Evolutionary conservation across 179 eudicot species (phyloP), one percentile per base, ranked within the genome.

Genomic region (Pouteria campechiana): DNA sequence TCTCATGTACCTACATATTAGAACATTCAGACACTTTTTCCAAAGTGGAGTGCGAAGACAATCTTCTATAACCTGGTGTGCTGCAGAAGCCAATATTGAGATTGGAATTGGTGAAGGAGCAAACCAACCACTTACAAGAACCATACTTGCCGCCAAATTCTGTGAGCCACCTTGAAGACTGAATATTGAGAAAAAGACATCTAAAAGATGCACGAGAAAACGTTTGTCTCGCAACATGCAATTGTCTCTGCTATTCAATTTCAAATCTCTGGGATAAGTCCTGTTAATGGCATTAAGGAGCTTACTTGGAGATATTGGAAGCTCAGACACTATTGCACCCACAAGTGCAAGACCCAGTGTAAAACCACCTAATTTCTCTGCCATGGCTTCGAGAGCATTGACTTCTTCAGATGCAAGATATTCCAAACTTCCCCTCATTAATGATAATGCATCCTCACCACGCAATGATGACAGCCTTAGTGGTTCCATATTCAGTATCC

Each of bases 141-240:
- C 92, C 99, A 92, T 92, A 57, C 96, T 54, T 10, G 88, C 83
- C 20, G 99, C 94, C 48, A 92, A 55, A 44, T 94, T 82, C 38
- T 79, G 67, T 0, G 94, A 88, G 12, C 88, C 83, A 60, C 87
- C 96, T 1, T 96, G 87, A 55, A 86, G 94, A 58, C 87, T 93
- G 27, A 92, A 92, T 61, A 92, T 87, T 2, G 96, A 86, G 70
- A 86, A 92, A 58, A 96, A 92, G 45, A 83, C 99, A 69, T 92
- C 99, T 29, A 92, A 63, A 45, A 92, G 76, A 51, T 87, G 96
- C 72, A 87, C 51, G 22, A 92, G 74, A 64, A 92, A 87, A 36
- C 49, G 58, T 57, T 78, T 87, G 50, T 57, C 69, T 67, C 92
- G 71, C 36, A 82, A 55, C 14, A 65, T 54, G 49, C 58, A 68